These are phyloP conservation scores for Cyphellophora europaea DNA, from an alignment of 2,329 filamentous ascomycete genomes.

Conservation along the genomic window DNA sequence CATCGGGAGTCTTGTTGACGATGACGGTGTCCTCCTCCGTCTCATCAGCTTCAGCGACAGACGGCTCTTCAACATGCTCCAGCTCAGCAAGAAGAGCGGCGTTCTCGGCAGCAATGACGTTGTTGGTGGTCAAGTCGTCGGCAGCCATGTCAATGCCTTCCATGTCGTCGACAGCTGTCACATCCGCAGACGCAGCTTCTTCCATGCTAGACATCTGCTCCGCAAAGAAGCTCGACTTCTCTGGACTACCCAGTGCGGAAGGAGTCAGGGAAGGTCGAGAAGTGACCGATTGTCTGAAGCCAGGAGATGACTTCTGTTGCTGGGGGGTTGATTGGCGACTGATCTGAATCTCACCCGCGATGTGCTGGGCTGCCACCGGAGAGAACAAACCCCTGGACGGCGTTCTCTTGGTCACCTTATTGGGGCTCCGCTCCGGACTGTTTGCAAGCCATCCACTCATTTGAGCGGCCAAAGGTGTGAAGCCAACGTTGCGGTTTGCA, in stretches of 20 bases:
- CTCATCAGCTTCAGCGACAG: slow-evolving; percentile 6
- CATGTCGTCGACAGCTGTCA: slow-evolving; percentile 11
- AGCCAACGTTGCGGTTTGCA: slow-evolving; percentile 35
- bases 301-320: slow-evolving; percentile 15
- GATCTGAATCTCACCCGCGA: slow-evolving; percentile 14
- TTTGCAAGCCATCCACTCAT: slow-evolving; percentile 54
- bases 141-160: slow-evolving; percentile 3
- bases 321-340: slow-evolving; percentile 20
- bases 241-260: slow-evolving; percentile 24
- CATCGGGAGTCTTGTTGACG: slow-evolving; percentile 14
- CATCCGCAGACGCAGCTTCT: slow-evolving; percentile 4
- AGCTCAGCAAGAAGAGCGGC: slow-evolving; percentile 1
- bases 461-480: slow-evolving; percentile 55
- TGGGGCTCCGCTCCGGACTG: slow-evolving; percentile 35
- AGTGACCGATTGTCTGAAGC: slow-evolving; percentile 14
- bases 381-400: slow-evolving; percentile 11
- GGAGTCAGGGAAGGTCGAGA: slow-evolving; percentile 18
- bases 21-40: slow-evolving; percentile 24
- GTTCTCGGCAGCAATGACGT: slow-evolving; percentile 1
- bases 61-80: slow-evolving; percentile 7
- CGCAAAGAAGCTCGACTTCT: slow-evolving; percentile 48
- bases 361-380: slow-evolving; percentile 13
- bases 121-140: background rate
- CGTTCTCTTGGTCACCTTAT: slow-evolving; percentile 16
- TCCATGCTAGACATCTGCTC: slow-evolving; percentile 45